phyloP scores from a whole-genome alignment of 192 early-diverging fungal genomes.

The Dissophora ornata region DNA sequence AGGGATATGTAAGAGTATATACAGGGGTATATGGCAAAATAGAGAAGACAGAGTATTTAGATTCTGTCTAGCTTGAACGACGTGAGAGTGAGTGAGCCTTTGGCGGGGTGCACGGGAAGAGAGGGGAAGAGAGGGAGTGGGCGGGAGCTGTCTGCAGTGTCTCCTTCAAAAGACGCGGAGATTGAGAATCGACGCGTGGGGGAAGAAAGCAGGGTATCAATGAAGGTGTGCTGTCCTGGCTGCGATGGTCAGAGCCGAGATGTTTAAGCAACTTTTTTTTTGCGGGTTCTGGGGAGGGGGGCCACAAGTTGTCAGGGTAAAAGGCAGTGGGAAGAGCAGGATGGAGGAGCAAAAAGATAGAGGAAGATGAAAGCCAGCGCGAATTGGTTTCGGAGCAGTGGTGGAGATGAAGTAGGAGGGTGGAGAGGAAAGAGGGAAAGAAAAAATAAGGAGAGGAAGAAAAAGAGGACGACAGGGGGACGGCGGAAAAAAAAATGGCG shows the following conservation, averaged over 20 bases:
- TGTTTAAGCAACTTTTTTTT: too few relatives aligned
- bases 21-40: not conserved
- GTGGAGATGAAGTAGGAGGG: conserved; percentile 10
- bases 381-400: too few relatives aligned
- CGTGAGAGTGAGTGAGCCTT: not conserved
- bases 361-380: too few relatives aligned
- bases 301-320: too few relatives aligned
- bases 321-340: not conserved
- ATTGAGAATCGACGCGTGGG: too few relatives aligned
- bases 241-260: too few relatives aligned
- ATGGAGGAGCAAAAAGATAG: too few relatives aligned
- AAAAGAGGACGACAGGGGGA: not conserved
- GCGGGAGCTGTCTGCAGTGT: not conserved
- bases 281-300: too few relatives aligned
- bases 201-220: too few relatives aligned
- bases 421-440: not conserved
- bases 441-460: not conserved
- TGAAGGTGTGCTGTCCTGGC: too few relatives aligned
- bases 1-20: conserved; percentile 9
- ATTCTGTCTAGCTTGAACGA: not conserved
- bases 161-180: too few relatives aligned
- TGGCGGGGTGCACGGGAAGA: not conserved
- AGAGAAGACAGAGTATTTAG: conserved; percentile 10
- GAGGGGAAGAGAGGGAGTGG: not conserved
- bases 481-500: too few relatives aligned